These are phyloP conservation scores for Acacia pycnantha DNA, from an alignment of 331 rosid genomes.

Conservation along the genomic window DNA sequence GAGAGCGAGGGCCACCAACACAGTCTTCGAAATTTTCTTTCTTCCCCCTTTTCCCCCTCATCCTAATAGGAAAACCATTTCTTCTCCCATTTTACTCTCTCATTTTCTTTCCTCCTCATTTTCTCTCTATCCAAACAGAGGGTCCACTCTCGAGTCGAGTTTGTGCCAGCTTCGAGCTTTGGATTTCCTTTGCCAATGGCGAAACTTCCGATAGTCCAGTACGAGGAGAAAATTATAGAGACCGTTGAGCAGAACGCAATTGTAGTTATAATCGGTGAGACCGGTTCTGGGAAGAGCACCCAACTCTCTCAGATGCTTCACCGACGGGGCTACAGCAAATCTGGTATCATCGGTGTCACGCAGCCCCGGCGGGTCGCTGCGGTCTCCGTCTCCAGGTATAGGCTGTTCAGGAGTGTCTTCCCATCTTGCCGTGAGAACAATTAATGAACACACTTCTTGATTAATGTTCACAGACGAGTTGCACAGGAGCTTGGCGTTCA, in stretches of 20 bases:
- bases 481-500: conserved; percentile 86
- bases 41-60: too few relatives aligned
- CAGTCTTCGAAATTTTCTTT: too few relatives aligned
- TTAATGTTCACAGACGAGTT: conserved; percentile 65
- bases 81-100: too few relatives aligned
- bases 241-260: conserved; percentile 67
- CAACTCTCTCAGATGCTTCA: conserved; percentile 93
- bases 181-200: conserved; percentile 44
- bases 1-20: too few relatives aligned
- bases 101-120: too few relatives aligned
- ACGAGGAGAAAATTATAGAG: conserved; percentile 75
- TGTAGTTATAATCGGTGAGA: conserved; percentile 82
- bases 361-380: conserved; percentile 99
- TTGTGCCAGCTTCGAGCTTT: conserved; percentile 1
- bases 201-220: conserved; percentile 77
- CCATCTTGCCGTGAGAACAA: not conserved
- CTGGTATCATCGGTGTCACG: conserved; percentile 75
- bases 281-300: conserved; percentile 98
- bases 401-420: not conserved
- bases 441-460: not conserved
- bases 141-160: not conserved
- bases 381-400: conserved; percentile 86
- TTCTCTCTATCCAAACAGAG: too few relatives aligned
- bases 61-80: too few relatives aligned
- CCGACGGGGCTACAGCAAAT: conserved; percentile 67